Evolutionary conservation across 1,284 basidiomycete species (phyloP), one percentile per base, ranked within the genome.

Genomic region (Ceratobasidium sp.): DNA sequence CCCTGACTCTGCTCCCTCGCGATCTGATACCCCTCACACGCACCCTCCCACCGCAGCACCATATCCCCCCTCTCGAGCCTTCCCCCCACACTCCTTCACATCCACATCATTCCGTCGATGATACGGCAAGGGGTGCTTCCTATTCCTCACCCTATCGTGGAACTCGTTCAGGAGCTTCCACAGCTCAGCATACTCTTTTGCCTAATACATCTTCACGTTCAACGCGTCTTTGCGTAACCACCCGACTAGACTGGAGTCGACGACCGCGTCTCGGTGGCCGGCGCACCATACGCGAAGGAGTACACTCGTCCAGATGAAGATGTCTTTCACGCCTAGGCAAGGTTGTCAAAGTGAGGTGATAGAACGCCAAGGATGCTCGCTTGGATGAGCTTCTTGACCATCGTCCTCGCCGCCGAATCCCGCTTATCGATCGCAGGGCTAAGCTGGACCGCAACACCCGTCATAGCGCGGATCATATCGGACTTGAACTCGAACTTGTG

Each of bases 401-500:
- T 75, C 61, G 44, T 15, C 2, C 44, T 17, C 1, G 73, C 73
- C 5, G 73, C 73, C 5, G 33, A 28, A 40, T 75, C 73, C 12
- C 61, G 10, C 26, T 48, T 48, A 44, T 50, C 73, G 28, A 50
- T 26, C 48, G 73, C 73, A 7, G 61, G 48, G 12, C 33, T 48
- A 23, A 75, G 28, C 40, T 75, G 44, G 38, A 75, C 46, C 46
- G 73, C 73, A 3, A 75, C 61, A 40, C 66, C 73, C 48, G 73
- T 75, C 38, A 62, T 62, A 56, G 73, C 73, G 48, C 73, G 59
- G n/a, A 75, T 75, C 73, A 75, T 75, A 28, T 75, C 73, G 50
- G 73, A 40, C 73, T 75, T 75, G 73, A 75, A 75, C 73, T 75
- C 73, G 50, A 75, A 75, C 26, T 64, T 75, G 73, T 59, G 15